These are phyloP conservation scores for Mortierella sp. DNA, from an alignment of 371 early-diverging fungal species.

Conservation along the genomic window DNA sequence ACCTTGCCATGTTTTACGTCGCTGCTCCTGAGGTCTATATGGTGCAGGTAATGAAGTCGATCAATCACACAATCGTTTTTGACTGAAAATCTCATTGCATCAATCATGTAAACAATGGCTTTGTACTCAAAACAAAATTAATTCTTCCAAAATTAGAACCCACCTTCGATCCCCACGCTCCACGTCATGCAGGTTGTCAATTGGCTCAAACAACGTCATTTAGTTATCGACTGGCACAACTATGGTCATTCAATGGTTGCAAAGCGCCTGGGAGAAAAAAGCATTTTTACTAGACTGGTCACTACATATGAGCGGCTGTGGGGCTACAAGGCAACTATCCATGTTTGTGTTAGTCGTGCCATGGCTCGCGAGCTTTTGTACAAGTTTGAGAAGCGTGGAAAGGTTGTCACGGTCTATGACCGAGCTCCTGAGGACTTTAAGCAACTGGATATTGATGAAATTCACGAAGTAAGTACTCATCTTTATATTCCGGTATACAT, in stretches of 20 bases:
- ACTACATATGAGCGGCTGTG: conserved; percentile 76
- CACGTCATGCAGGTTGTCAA: conserved; percentile 77
- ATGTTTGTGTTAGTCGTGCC: conserved; percentile 89
- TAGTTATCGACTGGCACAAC: conserved; percentile 98
- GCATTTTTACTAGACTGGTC: conserved; percentile 70
- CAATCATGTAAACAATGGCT: not conserved
- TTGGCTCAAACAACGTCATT: conserved; percentile 68
- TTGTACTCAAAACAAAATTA: not conserved
- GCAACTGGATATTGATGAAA: conserved; percentile 66
- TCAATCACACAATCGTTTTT: not conserved
- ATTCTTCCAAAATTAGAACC: conserved; percentile 76
- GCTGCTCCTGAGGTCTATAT: conserved; percentile 76
- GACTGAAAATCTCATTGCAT: not conserved
- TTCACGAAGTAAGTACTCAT: conserved; percentile 66
- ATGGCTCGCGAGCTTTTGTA: conserved; percentile 80
- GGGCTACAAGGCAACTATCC: conserved; percentile 81
- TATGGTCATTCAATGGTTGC: conserved; percentile 92
- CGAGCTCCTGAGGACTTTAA: conserved; percentile 78
- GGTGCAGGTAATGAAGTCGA: conserved; percentile 79
- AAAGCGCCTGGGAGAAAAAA: conserved; percentile 72
- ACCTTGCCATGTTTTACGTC: conserved; percentile 56
- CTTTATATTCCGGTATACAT: not conserved
- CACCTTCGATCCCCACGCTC: conserved; percentile 95
- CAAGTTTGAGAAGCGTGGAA: conserved; percentile 75
- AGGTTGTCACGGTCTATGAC: conserved; percentile 78